phyloP scores from a whole-genome alignment of 176 grass and related monocot genomes.

The Oryza longistaminata region DNA sequence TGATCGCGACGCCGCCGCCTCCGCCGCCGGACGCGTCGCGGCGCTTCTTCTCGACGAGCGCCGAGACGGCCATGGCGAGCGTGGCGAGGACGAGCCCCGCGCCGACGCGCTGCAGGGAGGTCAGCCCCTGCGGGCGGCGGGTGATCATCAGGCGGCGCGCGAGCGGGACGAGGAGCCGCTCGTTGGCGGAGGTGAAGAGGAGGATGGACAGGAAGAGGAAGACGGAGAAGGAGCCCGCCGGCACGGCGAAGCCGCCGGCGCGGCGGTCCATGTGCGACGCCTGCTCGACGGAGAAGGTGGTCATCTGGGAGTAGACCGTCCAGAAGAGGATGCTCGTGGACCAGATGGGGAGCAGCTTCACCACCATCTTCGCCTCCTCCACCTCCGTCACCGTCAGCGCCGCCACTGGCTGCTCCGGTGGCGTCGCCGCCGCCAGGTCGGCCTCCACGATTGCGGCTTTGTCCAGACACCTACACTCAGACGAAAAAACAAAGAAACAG shows the following conservation, averaged over 20 bases:
- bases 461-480: conserved; percentile 42
- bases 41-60: conserved; percentile 43
- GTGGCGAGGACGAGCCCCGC: conserved; percentile 50
- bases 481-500: not conserved
- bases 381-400: conserved; percentile 48
- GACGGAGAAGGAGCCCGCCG: conserved; percentile 50
- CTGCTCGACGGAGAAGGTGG: conserved; percentile 63
- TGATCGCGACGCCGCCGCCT: not conserved
- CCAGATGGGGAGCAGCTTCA: conserved; percentile 59
- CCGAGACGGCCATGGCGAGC: conserved; percentile 55
- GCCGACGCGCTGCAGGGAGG: conserved; percentile 56
- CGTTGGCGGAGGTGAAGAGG: conserved; percentile 69
- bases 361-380: conserved; percentile 64
- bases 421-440: not conserved
- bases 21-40: not conserved
- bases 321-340: conserved; percentile 68
- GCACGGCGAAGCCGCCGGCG: conserved; percentile 40
- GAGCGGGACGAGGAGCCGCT: conserved; percentile 60
- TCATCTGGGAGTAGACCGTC: conserved; percentile 72
- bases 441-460: conserved; percentile 41
- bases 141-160: conserved; percentile 35
- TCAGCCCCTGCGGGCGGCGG: conserved; percentile 42
- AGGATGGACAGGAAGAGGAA: conserved; percentile 71
- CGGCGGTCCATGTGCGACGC: conserved; percentile 57
- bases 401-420: conserved; percentile 21